Evolutionary conservation across 148 eudicot species (phyloP).

Genomic region (Amaranthus cruentus): DNA sequence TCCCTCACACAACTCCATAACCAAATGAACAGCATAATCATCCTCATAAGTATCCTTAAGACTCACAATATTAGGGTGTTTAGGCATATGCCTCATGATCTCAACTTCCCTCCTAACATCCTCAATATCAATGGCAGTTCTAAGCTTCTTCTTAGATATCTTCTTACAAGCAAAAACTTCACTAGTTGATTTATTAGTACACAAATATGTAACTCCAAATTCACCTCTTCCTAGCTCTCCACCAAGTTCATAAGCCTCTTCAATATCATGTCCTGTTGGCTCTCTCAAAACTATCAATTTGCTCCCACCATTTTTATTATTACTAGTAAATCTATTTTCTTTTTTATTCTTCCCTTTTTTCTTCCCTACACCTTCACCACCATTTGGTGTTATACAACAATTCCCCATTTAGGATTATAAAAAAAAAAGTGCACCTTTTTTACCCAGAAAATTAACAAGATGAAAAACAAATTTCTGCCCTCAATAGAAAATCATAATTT

Average conservation of each 20-base stretch:
- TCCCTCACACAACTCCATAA: conserved; percentile 61
- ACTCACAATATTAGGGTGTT: conserved; percentile 47
- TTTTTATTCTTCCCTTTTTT: conserved; percentile 26
- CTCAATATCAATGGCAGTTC: conserved; percentile 51
- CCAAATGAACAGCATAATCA: conserved; percentile 49
- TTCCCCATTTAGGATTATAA: conserved; percentile 38
- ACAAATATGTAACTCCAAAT: conserved; percentile 44
- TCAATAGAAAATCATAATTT: too few relatives aligned
- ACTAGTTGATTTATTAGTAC: conserved; percentile 35
- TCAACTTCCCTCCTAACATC: conserved; percentile 56
- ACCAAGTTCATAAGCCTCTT: conserved; percentile 39
- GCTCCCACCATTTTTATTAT: conserved; percentile 10
- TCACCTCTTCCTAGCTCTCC: conserved; percentile 59
- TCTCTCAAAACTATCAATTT: conserved; percentile 41
- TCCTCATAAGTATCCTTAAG: conserved; percentile 60
- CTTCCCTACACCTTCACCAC: conserved; percentile 11
- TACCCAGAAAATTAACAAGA: neutral
- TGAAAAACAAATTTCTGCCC: too few relatives aligned
- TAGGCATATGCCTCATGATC: conserved; percentile 43
- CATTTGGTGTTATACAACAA: conserved; percentile 39
- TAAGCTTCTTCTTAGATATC: conserved; percentile 44
- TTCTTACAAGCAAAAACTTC: conserved; percentile 54
- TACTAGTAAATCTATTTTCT: conserved; percentile 31
- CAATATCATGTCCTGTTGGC: conserved; percentile 45
- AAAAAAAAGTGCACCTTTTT: neutral